These are phyloP conservation scores for Dryadomyces quercus-mongolicae DNA, from an alignment of 2,329 filamentous ascomycete genomes.

Conservation along the genomic window DNA sequence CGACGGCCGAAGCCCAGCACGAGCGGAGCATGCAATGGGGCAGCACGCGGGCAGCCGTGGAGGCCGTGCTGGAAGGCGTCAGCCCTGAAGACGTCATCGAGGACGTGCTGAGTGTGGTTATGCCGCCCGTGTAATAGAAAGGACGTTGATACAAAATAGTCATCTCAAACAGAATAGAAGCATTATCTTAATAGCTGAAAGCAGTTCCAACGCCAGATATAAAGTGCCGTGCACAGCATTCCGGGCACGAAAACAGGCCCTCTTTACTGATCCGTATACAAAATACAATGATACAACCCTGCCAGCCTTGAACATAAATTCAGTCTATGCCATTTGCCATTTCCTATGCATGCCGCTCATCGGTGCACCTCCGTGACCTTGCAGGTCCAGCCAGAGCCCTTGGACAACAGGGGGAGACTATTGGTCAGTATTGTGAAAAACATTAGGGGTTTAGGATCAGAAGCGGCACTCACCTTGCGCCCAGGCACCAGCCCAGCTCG, in stretches of 20 bases:
- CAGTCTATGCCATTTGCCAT: not conserved
- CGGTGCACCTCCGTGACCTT: conserved; percentile 64
- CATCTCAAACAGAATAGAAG: too few relatives aligned
- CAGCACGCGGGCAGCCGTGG: conserved; percentile 60
- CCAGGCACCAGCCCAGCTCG: conserved; percentile 94
- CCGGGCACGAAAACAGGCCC: not conserved
- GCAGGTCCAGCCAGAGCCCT: conserved; percentile 82
- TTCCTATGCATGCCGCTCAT: not conserved
- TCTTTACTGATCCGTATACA: not conserved
- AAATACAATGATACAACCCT: not conserved
- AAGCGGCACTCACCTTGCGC: conserved; percentile 71
- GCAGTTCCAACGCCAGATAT: not conserved
- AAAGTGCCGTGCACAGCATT: not conserved
- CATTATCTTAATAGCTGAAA: not conserved
- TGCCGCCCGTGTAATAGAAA: conserved; percentile 33
- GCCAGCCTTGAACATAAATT: not conserved
- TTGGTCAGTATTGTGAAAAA: not conserved
- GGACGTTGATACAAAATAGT: not conserved
- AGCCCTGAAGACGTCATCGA: conserved; percentile 52
- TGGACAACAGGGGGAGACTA: conserved; percentile 71
- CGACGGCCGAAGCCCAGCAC: conserved; percentile 25
- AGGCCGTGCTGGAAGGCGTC: conserved; percentile 49
- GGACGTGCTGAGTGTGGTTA: conserved; percentile 47
- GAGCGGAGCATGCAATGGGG: conserved; percentile 93
- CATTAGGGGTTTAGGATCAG: not conserved